These are phyloP conservation scores for Tolypocladium pustulatum DNA, from an alignment of 2,329 filamentous ascomycete genomes.

Conservation along the genomic window DNA sequence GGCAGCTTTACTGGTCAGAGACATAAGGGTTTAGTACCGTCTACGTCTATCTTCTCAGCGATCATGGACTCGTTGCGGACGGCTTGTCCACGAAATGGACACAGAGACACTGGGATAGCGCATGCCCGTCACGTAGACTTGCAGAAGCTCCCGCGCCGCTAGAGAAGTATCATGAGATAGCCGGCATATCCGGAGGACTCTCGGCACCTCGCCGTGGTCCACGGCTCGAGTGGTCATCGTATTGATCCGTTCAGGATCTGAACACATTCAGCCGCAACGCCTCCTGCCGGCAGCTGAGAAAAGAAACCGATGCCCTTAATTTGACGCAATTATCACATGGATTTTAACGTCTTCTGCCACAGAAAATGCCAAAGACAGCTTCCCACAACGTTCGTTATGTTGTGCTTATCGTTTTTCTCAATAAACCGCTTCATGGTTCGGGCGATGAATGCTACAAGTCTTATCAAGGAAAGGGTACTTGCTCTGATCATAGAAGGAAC, in stretches of 20 bases:
- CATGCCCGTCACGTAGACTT: not conserved
- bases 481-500: too few species aligned
- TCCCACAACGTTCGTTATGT: not conserved
- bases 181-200: not conserved
- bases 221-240: too few species aligned
- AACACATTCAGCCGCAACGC: not conserved
- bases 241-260: not conserved
- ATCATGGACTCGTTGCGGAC: not conserved
- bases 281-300: not conserved
- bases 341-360: not conserved
- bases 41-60: not conserved
- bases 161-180: not conserved
- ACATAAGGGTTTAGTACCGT: too few species aligned
- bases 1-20: not conserved
- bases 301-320: not conserved
- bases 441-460: too few species aligned
- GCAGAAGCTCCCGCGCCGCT: not conserved
- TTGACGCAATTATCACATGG: not conserved
- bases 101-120: not conserved
- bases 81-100: not conserved
- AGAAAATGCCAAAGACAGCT: not conserved
- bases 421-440: too few species aligned
- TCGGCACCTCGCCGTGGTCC: not conserved
- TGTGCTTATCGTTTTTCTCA: too few species aligned
- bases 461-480: too few species aligned